phyloP scores from a whole-genome alignment of 1,284 basidiomycete species.

The Cutaneotrichosporon cutaneum region DNA sequence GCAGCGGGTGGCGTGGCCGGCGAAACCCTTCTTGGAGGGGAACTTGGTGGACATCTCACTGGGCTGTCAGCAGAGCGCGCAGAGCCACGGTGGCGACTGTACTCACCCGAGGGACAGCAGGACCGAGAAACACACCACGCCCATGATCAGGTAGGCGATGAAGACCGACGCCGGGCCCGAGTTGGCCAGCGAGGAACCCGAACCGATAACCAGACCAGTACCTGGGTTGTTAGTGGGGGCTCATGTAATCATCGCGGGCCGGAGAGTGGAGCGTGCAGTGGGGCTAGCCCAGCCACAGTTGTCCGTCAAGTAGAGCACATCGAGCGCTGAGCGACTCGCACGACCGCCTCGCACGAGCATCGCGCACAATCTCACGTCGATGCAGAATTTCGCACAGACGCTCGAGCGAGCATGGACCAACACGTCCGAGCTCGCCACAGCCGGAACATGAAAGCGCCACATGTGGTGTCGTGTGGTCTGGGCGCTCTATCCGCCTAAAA shows the following conservation, averaged over 20 bases:
- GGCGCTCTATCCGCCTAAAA: no score
- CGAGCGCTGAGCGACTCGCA: no score
- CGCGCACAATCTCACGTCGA: no score
- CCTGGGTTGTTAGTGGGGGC: conserved; percentile 16
- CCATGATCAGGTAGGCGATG: conserved; percentile 54
- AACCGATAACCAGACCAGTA: conserved; percentile 74
- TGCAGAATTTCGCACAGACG: no score
- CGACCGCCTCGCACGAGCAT: no score
- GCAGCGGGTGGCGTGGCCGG: conserved; percentile 42
- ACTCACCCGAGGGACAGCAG: conserved; percentile 38
- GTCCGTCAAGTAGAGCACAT: no score
- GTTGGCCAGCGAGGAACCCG: conserved; percentile 51
- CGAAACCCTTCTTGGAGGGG: conserved; percentile 48
- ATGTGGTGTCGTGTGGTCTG: no score
- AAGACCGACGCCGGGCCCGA: conserved; percentile 56
- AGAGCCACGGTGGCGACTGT: not conserved
- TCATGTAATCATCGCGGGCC: not conserved
- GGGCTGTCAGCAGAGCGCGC: not conserved
- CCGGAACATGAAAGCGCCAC: no score
- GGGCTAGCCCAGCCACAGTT: not conserved
- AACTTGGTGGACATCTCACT: conserved; percentile 50
- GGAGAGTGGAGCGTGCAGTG: not conserved
- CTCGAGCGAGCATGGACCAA: no score
- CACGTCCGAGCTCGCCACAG: no score
- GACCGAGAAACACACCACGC: conserved; percentile 43